Conservation (phyloP, 345 rosid genomes). For the Melastoma malabathricum region DNA sequence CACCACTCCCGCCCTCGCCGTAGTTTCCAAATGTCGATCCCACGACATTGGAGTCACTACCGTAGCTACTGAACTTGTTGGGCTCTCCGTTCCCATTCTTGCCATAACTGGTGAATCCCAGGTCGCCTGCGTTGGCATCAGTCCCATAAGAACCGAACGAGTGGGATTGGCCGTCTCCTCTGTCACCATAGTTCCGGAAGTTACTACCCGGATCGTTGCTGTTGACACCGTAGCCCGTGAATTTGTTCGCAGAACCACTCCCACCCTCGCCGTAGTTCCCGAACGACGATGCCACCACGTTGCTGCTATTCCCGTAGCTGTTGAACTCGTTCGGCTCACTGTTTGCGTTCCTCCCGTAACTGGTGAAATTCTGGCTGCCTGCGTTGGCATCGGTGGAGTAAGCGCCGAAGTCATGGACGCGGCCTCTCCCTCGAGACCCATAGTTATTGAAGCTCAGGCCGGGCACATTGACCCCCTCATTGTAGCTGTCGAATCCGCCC, state of each 20-base stretch:
- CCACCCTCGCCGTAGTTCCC: slow-evolving; percentile 49
- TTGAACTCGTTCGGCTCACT: no score
- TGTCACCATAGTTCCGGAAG: slow-evolving; percentile 45
- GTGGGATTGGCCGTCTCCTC: slow-evolving; percentile 32
- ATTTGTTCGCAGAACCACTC: slow-evolving; percentile 50
- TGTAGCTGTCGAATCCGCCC: no score
- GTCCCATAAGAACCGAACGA: slow-evolving; percentile 35
- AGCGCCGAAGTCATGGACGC: no score
- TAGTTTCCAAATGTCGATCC: slow-evolving; percentile 55
- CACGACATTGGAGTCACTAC: slow-evolving; percentile 39
- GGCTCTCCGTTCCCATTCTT: slow-evolving; percentile 53
- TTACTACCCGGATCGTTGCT: slow-evolving; percentile 48
- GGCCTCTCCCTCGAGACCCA: no score
- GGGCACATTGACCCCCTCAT: no score
- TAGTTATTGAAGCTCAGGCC: no score
- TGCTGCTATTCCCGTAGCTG: no score
- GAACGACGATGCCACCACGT: no score
- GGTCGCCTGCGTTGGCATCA: slow-evolving; percentile 49
- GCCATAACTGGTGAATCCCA: slow-evolving; percentile 48
- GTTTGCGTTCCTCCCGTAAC: no score
- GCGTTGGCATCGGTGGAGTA: no score
- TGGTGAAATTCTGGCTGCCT: no score
- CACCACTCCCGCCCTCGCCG: slow-evolving; percentile 37
- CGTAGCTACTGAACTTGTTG: slow-evolving; percentile 43
- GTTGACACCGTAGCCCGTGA: slow-evolving; percentile 34